Evolutionary conservation across 2,329 filamentous ascomycete genomes (phyloP).

Genomic region (Sphaerulina populicola): DNA sequence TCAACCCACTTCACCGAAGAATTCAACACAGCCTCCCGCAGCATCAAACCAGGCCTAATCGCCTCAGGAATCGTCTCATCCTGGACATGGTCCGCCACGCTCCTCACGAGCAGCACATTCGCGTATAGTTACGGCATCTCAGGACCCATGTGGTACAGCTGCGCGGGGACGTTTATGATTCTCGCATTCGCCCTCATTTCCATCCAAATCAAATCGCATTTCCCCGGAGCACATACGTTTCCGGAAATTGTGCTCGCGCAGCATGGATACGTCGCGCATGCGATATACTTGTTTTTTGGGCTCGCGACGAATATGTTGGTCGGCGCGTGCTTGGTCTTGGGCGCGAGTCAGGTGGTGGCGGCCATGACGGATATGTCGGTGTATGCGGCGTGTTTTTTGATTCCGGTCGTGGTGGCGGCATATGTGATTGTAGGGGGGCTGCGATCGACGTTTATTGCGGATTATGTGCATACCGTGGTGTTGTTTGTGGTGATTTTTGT

Average conservation of each 20-base stretch:
- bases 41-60: constrained; percentile 79
- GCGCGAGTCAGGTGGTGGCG: constrained; percentile 41
- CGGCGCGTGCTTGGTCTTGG: constrained; percentile 38
- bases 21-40: constrained; percentile 80
- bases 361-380: constrained; percentile 40
- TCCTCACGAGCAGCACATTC: constrained; percentile 30
- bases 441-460: constrained; percentile 38
- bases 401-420: constrained; percentile 35
- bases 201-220: constrained; percentile 39
- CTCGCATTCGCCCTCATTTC: constrained; percentile 39
- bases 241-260: constrained; percentile 38
- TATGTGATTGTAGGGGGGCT: constrained; percentile 36
- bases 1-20: constrained; percentile 52
- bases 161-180: constrained; percentile 40
- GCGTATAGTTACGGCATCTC: constrained; percentile 35
- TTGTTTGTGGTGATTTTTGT: constrained; percentile 40
- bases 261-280: constrained; percentile 29
- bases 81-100: constrained; percentile 60
- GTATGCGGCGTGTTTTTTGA: constrained; percentile 39
- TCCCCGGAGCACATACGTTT: constrained; percentile 36
- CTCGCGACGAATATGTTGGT: constrained; percentile 40
- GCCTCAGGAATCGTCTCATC: constrained; percentile 74
- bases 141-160: constrained; percentile 37
- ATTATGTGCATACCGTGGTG: constrained; percentile 37
- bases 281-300: constrained; percentile 34